Conservation (phyloP, 2,329 filamentous ascomycete species). For the Exophiala calicioides region DNA sequence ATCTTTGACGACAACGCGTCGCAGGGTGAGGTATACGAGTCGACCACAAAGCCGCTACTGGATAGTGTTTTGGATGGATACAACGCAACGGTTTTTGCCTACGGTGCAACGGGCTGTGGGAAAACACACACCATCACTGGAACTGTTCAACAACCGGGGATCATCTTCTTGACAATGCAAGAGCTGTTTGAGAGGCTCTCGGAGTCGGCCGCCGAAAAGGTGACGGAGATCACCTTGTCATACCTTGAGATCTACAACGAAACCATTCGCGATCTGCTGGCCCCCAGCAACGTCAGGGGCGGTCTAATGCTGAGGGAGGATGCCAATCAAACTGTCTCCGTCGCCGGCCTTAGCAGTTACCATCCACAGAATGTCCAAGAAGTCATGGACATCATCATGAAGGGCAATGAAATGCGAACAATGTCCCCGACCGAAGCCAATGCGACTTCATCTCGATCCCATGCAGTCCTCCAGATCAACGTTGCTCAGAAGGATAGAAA, state of each 20-base stretch:
- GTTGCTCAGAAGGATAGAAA: slow-evolving; percentile 92
- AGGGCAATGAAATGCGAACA: slow-evolving; percentile 89
- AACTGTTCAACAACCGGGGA: slow-evolving; percentile 87
- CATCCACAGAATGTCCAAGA: slow-evolving; percentile 88
- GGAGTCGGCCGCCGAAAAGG: slow-evolving; percentile 83
- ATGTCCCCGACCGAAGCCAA: slow-evolving; percentile 97
- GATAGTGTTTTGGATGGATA: slow-evolving; percentile 96
- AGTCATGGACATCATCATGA: slow-evolving; percentile 99
- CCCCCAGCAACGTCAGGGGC: slow-evolving; percentile 78
- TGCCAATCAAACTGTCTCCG: slow-evolving; percentile 87
- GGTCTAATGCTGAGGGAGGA: slow-evolving; percentile 93
- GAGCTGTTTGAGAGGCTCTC: slow-evolving; percentile 94
- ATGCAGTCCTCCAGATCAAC: slow-evolving; percentile 97
- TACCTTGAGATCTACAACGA: slow-evolving; percentile 99
- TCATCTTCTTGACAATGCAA: slow-evolving; percentile 99
- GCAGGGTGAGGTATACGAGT: slow-evolving; percentile 92
- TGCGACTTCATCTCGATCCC: slow-evolving; percentile 93
- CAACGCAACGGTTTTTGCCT: slow-evolving; percentile 98
- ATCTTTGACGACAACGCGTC: slow-evolving; percentile 95
- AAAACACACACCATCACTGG: slow-evolving; percentile 98
- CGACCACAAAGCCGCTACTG: slow-evolving; percentile 83
- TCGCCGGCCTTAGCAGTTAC: slow-evolving; percentile 86
- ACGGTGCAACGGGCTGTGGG: slow-evolving; percentile 95
- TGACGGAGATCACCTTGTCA: slow-evolving; percentile 85
- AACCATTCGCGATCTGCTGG: slow-evolving; percentile 90